Conservation (phyloP, 208 protist species). For the Leishmania martiniquensis region DNA sequence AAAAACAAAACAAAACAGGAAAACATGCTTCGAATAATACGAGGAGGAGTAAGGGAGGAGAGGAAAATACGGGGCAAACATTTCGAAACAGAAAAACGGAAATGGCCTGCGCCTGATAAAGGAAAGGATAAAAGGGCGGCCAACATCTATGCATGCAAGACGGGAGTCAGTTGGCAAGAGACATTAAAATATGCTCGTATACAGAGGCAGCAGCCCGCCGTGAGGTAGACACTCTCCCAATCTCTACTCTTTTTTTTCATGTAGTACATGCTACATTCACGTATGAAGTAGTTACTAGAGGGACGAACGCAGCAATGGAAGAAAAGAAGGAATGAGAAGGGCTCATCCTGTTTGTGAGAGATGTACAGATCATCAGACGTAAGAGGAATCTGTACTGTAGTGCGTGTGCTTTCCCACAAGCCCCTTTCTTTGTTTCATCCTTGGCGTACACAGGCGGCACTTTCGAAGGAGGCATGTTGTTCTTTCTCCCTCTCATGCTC, state of each 20-base stretch:
- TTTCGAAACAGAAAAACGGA: not conserved
- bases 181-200: not conserved
- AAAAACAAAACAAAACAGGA: not conserved
- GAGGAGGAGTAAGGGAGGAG: not conserved
- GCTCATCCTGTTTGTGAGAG: constrained; percentile 1
- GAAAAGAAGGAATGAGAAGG: constrained; percentile 1
- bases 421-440: not conserved
- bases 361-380: constrained; percentile 1
- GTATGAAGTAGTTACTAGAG: not conserved
- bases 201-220: not conserved
- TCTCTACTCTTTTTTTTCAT: constrained; percentile 4
- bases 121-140: not conserved
- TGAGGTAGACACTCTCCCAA: not conserved
- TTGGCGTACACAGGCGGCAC: not conserved
- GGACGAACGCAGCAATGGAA: not conserved
- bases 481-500: not conserved
- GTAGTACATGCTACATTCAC: not conserved
- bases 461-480: not conserved
- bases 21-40: not conserved
- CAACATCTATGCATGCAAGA: not conserved
- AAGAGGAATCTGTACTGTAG: not conserved
- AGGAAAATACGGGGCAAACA: not conserved
- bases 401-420: constrained; percentile 1
- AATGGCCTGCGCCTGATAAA: not conserved
- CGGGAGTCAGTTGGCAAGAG: not conserved